phyloP scores from a whole-genome alignment of 805 yeast species.

The Saccharomycopsis synnaedendra region DNA sequence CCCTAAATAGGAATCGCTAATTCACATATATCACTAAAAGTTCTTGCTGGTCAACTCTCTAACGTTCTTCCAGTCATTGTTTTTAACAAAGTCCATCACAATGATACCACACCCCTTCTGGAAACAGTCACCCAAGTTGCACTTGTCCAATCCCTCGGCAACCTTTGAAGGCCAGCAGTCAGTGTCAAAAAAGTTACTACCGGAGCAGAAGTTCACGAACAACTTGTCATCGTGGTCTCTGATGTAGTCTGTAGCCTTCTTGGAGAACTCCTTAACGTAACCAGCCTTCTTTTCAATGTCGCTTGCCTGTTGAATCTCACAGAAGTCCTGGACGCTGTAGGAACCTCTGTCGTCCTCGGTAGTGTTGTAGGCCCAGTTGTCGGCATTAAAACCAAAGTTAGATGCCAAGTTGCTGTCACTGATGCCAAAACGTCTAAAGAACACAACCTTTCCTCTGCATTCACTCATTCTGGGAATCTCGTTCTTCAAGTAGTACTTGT shows the following conservation, averaged over 20 bases:
- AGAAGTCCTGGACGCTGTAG: conserved; percentile 62
- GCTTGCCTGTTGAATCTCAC: conserved; percentile 42
- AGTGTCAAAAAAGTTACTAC: conserved; percentile 58
- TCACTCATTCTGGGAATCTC: conserved; percentile 49
- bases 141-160: conserved; percentile 37
- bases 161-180: conserved; percentile 67
- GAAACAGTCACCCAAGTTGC: conserved; percentile 35
- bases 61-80: conserved; percentile 47
- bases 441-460: conserved; percentile 52
- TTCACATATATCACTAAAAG: conserved; percentile 18
- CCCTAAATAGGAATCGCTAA: too few species aligned
- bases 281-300: conserved; percentile 47
- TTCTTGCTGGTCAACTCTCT: conserved; percentile 41
- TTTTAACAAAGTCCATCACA: conserved; percentile 57
- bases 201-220: conserved; percentile 64
- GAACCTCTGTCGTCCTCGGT: conserved; percentile 52
- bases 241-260: conserved; percentile 40
- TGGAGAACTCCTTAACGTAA: conserved; percentile 44
- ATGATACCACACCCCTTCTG: conserved; percentile 51
- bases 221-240: conserved; percentile 35
- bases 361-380: conserved; percentile 56
- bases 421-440: conserved; percentile 66
- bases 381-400: conserved; percentile 53
- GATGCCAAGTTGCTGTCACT: conserved; percentile 29
- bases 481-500: conserved; percentile 49